Evolutionary conservation across 257 asterid genomes (phyloP), one percentile per base, ranked within the genome.

Genomic region (Agastache rugosa): DNA sequence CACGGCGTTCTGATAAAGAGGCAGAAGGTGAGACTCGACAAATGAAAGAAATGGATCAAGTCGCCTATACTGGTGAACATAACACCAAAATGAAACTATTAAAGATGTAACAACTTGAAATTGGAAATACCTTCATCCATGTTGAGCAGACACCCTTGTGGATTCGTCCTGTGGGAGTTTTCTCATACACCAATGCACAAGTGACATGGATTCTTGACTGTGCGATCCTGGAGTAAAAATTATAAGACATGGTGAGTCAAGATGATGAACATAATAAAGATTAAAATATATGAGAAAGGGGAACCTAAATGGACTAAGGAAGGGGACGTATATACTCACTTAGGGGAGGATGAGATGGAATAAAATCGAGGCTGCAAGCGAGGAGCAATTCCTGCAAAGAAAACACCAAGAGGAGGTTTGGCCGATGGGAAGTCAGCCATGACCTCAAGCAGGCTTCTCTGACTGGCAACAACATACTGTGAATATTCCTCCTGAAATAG

Each of bases 121-220:
- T 9, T 41, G 25, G 50, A 73, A 35, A 48, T 87, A 93, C 99
- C 98, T 93, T 93, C 89, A 95, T 95, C 99, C 99, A 95, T 22
- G 99, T 95, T 16, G 99, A 95, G 85, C 99, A 95, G 58, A 95
- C 83, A 75, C 99, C 99, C 87, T 86, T 91, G 88, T 95, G 98
- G 78, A 95, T 74, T 67, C 97, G 75, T 78, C 99, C 99, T 3
- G 95, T 72, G 8, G 97, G 97, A 19, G 89, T 93, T 86, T 86
- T 90, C 79, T 93, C 99, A 59, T 86, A 69, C 50, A 95, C 99
- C 80, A 95, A 81, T 8, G 99, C 94, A 82, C 98, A 95, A 34
- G 99, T 93, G 17, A 93, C 98, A 15, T 93, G 97, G 63, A 95
- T 91, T 87, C 98, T 89, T 19, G 87, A 64, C 19, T 88, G 81